Conservation (phyloP, 495 filamentous ascomycete genomes). For the Sporormia fimetaria region DNA sequence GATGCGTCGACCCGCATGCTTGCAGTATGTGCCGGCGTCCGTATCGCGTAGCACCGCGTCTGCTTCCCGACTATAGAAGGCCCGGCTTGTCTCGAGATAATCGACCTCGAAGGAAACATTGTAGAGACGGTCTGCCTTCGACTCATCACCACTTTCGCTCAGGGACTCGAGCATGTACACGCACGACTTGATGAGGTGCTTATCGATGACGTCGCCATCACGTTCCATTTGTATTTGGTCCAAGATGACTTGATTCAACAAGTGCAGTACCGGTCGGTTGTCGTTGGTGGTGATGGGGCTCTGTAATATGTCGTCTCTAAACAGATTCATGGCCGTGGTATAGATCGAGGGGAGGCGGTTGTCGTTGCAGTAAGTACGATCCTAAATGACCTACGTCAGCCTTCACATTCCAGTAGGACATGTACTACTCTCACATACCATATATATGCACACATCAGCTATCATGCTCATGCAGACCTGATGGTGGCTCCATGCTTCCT, state of each 20-base stretch:
- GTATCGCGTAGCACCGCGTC: conserved; percentile 59
- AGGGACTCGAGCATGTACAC: conserved; percentile 85
- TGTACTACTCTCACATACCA: conserved; percentile 47
- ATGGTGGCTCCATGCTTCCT: conserved; percentile 75
- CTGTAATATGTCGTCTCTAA: conserved; percentile 68
- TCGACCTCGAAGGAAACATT: conserved; percentile 68
- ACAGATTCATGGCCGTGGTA: conserved; percentile 70
- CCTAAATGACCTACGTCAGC: conserved; percentile 33
- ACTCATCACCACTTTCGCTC: conserved; percentile 67
- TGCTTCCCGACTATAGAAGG: conserved; percentile 70
- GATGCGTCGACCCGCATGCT: conserved; percentile 61
- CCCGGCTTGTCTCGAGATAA: conserved; percentile 56
- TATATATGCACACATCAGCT: conserved; percentile 96
- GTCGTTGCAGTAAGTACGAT: conserved; percentile 67
- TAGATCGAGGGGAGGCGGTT: conserved; percentile 68
- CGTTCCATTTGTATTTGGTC: conserved; percentile 89
- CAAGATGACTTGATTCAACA: conserved; percentile 71
- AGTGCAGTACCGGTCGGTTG: conserved; percentile 44
- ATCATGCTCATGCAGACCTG: conserved; percentile 93
- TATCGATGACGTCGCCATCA: conserved; percentile 81
- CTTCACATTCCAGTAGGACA: not conserved
- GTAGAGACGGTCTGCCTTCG: conserved; percentile 69
- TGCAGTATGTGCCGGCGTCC: conserved; percentile 74
- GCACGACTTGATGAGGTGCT: conserved; percentile 66
- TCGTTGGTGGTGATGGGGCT: conserved; percentile 39